Evolutionary conservation across 768 basidiomycete species (phyloP).

Genomic region (Trametes sanguinea): DNA sequence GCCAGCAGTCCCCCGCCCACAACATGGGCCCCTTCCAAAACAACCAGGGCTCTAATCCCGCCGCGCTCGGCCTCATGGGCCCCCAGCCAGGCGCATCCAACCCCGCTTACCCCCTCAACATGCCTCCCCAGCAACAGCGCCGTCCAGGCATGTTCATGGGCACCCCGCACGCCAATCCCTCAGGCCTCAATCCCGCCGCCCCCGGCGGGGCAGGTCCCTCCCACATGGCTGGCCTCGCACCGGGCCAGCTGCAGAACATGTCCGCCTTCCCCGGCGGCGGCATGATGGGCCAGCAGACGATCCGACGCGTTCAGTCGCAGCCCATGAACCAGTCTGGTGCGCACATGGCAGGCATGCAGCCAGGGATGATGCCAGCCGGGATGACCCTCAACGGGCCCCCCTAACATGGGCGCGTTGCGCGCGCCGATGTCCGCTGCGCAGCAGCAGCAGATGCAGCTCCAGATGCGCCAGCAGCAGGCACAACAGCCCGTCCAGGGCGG

Average conservation of each 20-base stretch:
- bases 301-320: constrained; percentile 63
- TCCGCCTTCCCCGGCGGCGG: constrained; percentile 39
- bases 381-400: constrained; percentile 49
- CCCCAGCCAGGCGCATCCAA: constrained; percentile 27
- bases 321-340: constrained; percentile 44
- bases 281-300: constrained; percentile 42
- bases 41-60: constrained; percentile 27
- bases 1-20: constrained; percentile 42
- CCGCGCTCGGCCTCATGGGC: constrained; percentile 33
- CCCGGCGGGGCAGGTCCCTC: constrained; percentile 35
- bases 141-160: constrained; percentile 39
- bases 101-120: constrained; percentile 30
- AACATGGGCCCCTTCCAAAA: constrained; percentile 42
- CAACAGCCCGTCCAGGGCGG: constrained; percentile 34
- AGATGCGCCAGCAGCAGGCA: constrained; percentile 39
- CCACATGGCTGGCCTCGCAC: constrained; percentile 37
- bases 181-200: constrained; percentile 29
- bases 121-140: constrained; percentile 30
- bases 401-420: constrained; percentile 41
- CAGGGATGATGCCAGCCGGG: constrained; percentile 33
- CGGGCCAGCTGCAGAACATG: constrained; percentile 44
- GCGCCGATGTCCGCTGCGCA: constrained; percentile 32
- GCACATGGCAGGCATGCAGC: constrained; percentile 40
- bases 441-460: constrained; percentile 35
- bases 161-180: constrained; percentile 34